Evolutionary conservation across 2,329 filamentous ascomycete species (phyloP), one percentile per base, ranked within the genome.

Genomic region (Allantophomopsis lycopodina): DNA sequence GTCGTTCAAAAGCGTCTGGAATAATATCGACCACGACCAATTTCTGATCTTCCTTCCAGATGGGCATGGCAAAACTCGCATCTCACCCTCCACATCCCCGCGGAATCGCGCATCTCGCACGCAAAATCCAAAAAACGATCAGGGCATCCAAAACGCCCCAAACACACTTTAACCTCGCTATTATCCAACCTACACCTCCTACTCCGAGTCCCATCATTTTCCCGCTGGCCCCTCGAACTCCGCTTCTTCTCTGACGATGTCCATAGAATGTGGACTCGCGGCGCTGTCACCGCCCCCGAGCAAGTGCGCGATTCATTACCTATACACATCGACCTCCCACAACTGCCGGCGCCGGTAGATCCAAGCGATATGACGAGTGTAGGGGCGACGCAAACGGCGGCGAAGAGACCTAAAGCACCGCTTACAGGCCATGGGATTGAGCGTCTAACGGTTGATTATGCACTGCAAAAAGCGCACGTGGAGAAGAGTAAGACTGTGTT

Each of bases 41-140:
- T 12, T 12, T 28, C 10, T 28, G 23, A 28, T 28, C 11, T 28
- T 12, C 7, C 23, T 28, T 28, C 17, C 46, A 89, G 84, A 67
- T 95, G 89, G 89, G 88, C 89, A 32, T 81, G 93, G 68, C 84
- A 84, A 48, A 87, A 96, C 55, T 76, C 87, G 2, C 82, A 91
- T 54, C 58, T 80, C 28, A 88, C 88, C 5, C 65, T 81, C 28
- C 87, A 94, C 55, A 86, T 94, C 42, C 71, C 81, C 11, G 60
- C 69, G 11, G 66, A 71, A 23, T 68, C 75, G 32, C 68, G 78
- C n/a, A 64, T 83, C 30, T 64, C 69, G 2, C 54, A 68, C 36
- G 58, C 71, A 50, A 72, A 62, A 0, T 56, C 60, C 39, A 63
- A 54, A 38, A 78, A 73, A 55, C 60, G 60, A 38, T 71, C 65